Evolutionary conservation across 2,329 filamentous ascomycete genomes (phyloP).

Genomic region (Aspergillus texensis): DNA sequence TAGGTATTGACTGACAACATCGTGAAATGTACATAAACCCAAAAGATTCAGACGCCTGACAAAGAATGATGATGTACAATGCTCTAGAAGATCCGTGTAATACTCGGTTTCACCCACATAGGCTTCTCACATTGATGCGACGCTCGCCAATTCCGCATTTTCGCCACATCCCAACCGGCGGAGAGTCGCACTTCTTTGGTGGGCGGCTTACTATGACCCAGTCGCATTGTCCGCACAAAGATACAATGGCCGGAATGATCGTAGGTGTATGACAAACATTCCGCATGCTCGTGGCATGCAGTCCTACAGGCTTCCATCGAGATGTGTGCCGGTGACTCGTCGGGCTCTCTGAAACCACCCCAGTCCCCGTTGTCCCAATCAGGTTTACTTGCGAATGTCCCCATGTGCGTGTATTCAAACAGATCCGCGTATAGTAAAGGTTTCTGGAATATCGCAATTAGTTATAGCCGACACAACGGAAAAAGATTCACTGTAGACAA

Average conservation of each 20-base stretch:
- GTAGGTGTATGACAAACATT: slow-evolving; percentile 31
- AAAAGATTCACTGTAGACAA: slow-evolving; percentile 1
- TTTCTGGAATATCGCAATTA: slow-evolving; percentile 8
- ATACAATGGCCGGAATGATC: slow-evolving; percentile 24
- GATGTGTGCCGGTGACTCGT: slow-evolving; percentile 28
- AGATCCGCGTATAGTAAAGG: slow-evolving; percentile 33
- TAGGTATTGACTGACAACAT: not conserved
- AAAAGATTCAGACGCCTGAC: not conserved
- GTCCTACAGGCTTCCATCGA: slow-evolving; percentile 32
- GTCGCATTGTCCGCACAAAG: slow-evolving; percentile 25
- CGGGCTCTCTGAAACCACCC: slow-evolving; percentile 31
- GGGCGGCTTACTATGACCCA: slow-evolving; percentile 20
- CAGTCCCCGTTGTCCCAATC: slow-evolving; percentile 42
- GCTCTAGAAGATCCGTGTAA: slow-evolving; percentile 28
- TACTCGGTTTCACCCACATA: slow-evolving; percentile 31
- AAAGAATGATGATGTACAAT: not conserved
- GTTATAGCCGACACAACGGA: not conserved
- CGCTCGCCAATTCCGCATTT: slow-evolving; percentile 25
- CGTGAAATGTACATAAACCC: not conserved
- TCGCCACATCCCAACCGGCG: slow-evolving; percentile 31
- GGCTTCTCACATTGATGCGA: slow-evolving; percentile 23
- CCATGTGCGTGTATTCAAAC: slow-evolving; percentile 29
- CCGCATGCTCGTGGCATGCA: slow-evolving; percentile 23
- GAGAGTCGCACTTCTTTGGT: slow-evolving; percentile 16
- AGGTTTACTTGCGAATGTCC: slow-evolving; percentile 19